phyloP scores from a whole-genome alignment of 345 rosid species.

The Raphanus raphanistrum region DNA sequence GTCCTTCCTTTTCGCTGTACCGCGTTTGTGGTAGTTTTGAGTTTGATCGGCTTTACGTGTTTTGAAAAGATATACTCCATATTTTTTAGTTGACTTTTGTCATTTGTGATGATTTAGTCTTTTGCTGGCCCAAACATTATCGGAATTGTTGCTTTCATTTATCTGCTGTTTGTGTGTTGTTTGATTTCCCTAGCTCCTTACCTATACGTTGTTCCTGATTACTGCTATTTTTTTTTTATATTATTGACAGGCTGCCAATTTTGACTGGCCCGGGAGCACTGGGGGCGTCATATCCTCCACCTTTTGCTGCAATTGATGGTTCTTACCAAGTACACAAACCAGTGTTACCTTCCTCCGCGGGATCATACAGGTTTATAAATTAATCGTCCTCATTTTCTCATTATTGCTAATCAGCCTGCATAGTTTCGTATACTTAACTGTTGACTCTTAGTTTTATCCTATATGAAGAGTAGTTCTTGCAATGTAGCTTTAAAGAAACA shows the following conservation, averaged over 20 bases:
- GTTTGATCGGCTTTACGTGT: background rate
- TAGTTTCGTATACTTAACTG: background rate
- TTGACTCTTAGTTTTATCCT: background rate
- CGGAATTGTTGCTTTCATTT: conserved; percentile 1
- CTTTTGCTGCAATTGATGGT: conserved; percentile 72
- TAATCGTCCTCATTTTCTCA: background rate
- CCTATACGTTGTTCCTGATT: background rate
- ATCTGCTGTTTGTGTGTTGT: background rate
- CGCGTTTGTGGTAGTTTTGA: background rate
- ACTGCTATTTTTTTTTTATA: background rate
- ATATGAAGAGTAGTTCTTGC: background rate
- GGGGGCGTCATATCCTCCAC: conserved; percentile 73
- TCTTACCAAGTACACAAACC: conserved; percentile 60
- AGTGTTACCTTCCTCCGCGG: conserved; percentile 55
- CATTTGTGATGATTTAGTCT: conserved; percentile 1
- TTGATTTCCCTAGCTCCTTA: background rate
- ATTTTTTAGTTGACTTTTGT: conserved; percentile 13
- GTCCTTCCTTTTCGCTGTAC: conserved; percentile 7
- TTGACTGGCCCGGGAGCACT: conserved; percentile 82
- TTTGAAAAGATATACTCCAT: background rate
- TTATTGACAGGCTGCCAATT: conserved; percentile 76
- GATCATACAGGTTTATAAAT: conserved; percentile 58
- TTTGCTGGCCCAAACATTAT: background rate
- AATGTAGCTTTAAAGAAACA: conserved; percentile 1
- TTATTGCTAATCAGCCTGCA: background rate